phyloP scores from a whole-genome alignment of 2,329 filamentous ascomycete genomes.

The Furcasterigmium furcatum region DNA sequence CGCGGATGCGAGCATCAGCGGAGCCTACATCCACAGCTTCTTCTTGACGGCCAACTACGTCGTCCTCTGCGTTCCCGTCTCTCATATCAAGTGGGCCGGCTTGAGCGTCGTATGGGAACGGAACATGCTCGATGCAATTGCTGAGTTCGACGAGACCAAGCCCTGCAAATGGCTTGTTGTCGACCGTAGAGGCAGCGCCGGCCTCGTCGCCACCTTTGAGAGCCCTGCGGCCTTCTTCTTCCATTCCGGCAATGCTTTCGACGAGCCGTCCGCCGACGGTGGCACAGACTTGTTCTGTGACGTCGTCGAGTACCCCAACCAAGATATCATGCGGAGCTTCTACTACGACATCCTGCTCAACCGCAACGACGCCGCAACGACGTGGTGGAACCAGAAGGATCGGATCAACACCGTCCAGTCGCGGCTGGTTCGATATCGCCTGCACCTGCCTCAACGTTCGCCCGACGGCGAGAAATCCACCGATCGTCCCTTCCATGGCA shows the following conservation, averaged over 20 bases:
- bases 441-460: slow-evolving; percentile 24
- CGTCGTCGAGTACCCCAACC: slow-evolving; percentile 58
- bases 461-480: neutral
- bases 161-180: slow-evolving; percentile 71
- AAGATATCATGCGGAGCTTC: slow-evolving; percentile 62
- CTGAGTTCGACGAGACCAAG: slow-evolving; percentile 54
- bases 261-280: slow-evolving; percentile 41
- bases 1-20: slow-evolving; percentile 33
- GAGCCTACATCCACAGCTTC: slow-evolving; percentile 81
- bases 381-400: slow-evolving; percentile 37
- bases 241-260: slow-evolving; percentile 75
- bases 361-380: slow-evolving; percentile 39
- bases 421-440: slow-evolving; percentile 39
- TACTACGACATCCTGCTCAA: slow-evolving; percentile 68
- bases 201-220: slow-evolving; percentile 67
- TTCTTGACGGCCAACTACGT: slow-evolving; percentile 71
- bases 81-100: slow-evolving; percentile 56
- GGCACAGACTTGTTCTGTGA: slow-evolving; percentile 60
- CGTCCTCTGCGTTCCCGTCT: slow-evolving; percentile 69
- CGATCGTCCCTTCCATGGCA: neutral
- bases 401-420: slow-evolving; percentile 30
- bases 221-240: slow-evolving; percentile 73
- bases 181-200: slow-evolving; percentile 56
- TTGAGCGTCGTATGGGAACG: slow-evolving; percentile 59
- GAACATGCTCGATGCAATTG: slow-evolving; percentile 67